Conservation (phyloP, 192 early-diverging fungal species). For the Cetraspora pellucida region DNA sequence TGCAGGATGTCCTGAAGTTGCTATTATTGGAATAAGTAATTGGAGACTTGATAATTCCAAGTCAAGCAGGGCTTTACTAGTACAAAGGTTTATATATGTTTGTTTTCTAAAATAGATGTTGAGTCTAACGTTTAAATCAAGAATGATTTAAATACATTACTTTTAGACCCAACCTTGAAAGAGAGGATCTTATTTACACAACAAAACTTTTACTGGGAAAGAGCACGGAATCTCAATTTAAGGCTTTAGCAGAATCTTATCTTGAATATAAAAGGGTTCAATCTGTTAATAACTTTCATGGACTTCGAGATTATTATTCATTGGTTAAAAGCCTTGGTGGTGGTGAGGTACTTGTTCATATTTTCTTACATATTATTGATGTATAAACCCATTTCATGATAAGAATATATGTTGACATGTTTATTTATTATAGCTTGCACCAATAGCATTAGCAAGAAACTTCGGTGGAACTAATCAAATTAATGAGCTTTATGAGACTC, state of each 20-base stretch:
- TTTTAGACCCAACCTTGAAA: neutral
- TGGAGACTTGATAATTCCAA: neutral
- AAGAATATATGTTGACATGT: too few relatives aligned
- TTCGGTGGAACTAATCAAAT: slow-evolving; percentile 19
- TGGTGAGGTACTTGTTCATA: neutral
- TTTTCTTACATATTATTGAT: neutral
- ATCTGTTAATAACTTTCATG: slow-evolving; percentile 25
- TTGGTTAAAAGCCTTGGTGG: neutral
- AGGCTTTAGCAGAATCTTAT: neutral
- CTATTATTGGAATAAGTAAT: neutral
- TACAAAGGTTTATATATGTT: neutral
- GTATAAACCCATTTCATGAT: too few relatives aligned
- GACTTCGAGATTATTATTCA: slow-evolving; percentile 15
- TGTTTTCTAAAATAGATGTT: too few relatives aligned
- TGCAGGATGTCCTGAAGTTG: neutral
- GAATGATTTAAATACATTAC: too few relatives aligned
- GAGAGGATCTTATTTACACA: neutral
- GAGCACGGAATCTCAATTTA: neutral
- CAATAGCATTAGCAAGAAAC: slow-evolving; percentile 30
- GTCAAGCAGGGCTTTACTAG: slow-evolving; percentile 10
- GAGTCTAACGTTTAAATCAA: too few relatives aligned
- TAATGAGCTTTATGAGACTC: neutral
- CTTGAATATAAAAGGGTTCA: neutral
- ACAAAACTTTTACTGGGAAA: neutral
- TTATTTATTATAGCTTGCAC: neutral